These are phyloP conservation scores for Elasticomyces elasticus DNA, from an alignment of 495 filamentous ascomycete species.

Conservation along the genomic window DNA sequence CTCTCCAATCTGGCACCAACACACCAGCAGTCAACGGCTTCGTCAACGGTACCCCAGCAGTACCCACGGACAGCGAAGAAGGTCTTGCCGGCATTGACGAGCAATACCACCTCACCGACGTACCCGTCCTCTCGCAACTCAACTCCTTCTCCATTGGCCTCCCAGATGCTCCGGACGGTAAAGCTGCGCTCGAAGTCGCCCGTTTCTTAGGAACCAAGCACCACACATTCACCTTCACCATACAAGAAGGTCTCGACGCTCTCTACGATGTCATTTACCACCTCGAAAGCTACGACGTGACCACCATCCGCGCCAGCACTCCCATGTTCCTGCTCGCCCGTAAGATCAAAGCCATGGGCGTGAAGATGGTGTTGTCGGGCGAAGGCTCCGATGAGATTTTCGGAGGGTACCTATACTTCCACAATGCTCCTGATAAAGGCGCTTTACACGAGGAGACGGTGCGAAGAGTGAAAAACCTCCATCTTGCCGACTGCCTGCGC, in stretches of 20 bases:
- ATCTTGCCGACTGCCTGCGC: conserved; percentile 86
- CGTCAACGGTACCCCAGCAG: conserved; percentile 33
- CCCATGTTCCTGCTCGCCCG: conserved; percentile 96
- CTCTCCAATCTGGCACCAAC: conserved; percentile 13
- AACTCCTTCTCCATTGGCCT: conserved; percentile 98
- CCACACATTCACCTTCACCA: conserved; percentile 94
- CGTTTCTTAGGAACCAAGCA: conserved; percentile 94
- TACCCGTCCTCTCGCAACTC: conserved; percentile 76
- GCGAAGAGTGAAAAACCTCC: conserved; percentile 85
- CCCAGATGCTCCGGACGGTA: conserved; percentile 78
- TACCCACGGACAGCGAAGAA: conserved; percentile 34
- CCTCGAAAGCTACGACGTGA: conserved; percentile 94
- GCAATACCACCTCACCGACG: conserved; percentile 75
- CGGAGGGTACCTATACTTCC: conserved; percentile 97
- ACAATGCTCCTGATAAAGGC: conserved; percentile 78
- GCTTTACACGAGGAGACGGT: conserved; percentile 92
- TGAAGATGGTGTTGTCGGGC: conserved; percentile 97
- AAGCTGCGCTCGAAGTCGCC: conserved; percentile 80
- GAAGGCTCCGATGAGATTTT: conserved; percentile 98
- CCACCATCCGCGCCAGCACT: conserved; percentile 94
- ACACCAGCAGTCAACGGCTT: conserved; percentile 31
- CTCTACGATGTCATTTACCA: conserved; percentile 96
- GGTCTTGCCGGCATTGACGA: conserved; percentile 90
- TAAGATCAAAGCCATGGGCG: conserved; percentile 97
- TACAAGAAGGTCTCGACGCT: conserved; percentile 92